Conservation (phyloP, 148 eudicot species). For the Rhododendron ovatum region DNA sequence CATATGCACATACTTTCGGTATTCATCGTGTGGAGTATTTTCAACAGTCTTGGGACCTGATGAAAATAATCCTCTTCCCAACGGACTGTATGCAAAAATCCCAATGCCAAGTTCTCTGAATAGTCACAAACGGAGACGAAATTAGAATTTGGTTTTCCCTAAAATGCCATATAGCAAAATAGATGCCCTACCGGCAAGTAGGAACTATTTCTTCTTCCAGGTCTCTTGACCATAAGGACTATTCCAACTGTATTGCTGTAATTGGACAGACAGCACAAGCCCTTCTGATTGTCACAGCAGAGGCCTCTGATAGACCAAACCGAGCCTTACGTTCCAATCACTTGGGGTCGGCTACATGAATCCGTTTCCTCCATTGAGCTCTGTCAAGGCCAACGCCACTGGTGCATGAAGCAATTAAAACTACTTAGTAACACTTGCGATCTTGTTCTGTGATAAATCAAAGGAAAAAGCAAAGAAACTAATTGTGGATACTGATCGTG, state of each 20-base stretch:
- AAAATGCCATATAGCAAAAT: not conserved
- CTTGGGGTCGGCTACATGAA: no score
- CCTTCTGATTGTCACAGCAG: slow-evolving; percentile 16
- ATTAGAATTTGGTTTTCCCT: not conserved
- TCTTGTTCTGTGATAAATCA: no score
- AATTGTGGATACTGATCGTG: no score
- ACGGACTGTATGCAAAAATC: slow-evolving; percentile 12
- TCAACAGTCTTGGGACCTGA: slow-evolving; percentile 1
- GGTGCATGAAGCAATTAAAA: not conserved
- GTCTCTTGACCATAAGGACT: slow-evolving; percentile 19
- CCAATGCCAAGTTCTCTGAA: slow-evolving; percentile 21
- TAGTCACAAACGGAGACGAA: not conserved
- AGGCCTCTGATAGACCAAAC: slow-evolving; percentile 19
- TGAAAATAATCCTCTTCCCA: slow-evolving; percentile 17
- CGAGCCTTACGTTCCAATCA: no score
- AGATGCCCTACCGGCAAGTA: slow-evolving; percentile 13
- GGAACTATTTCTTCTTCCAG: slow-evolving; percentile 16
- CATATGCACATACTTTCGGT: not conserved
- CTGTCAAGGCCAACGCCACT: not conserved
- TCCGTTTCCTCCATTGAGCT: no score
- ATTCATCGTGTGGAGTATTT: not conserved
- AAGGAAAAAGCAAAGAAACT: no score
- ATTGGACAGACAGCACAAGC: slow-evolving; percentile 9
- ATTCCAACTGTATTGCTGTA: slow-evolving; percentile 18
- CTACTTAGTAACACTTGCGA: not conserved